Evolutionary conservation across 345 rosid genomes (phyloP).

Genomic region (Aquilaria sinensis): DNA sequence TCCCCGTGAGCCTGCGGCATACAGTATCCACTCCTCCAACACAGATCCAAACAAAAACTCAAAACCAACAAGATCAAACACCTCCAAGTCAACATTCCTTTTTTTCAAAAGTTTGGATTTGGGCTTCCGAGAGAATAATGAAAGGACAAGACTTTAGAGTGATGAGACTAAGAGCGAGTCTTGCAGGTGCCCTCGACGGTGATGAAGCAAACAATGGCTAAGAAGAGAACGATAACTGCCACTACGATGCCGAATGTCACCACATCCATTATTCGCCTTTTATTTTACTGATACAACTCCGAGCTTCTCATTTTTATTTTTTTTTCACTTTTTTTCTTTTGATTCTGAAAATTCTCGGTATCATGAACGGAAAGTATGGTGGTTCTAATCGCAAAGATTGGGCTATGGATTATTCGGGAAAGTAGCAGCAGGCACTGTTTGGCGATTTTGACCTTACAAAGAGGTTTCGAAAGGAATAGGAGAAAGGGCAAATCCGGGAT

Average conservation of each 20-base stretch:
- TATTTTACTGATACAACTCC: background rate
- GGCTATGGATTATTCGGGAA: too few species aligned
- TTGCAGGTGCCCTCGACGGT: conserved; percentile 73
- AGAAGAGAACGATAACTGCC: conserved; percentile 60
- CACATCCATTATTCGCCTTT: conserved; percentile 39
- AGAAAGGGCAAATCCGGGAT: too few species aligned
- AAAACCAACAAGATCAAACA: conserved; percentile 13
- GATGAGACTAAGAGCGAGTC: conserved; percentile 21
- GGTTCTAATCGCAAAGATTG: background rate
- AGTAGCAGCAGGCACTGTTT: too few species aligned
- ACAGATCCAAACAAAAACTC: conserved; percentile 41
- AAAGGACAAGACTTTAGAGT: background rate
- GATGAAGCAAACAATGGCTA: conserved; percentile 54
- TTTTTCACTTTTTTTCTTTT: background rate
- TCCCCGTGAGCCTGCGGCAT: conserved; percentile 35
- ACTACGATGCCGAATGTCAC: conserved; percentile 70
- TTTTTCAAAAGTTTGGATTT: background rate
- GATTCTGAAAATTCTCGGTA: conserved; percentile 1
- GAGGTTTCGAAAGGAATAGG: too few species aligned
- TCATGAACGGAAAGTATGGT: background rate
- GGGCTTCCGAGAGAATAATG: background rate
- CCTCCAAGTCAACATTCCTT: conserved; percentile 23
- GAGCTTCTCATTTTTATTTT: background rate
- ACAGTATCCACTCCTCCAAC: conserved; percentile 34
- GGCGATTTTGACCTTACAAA: too few species aligned